Conservation (phyloP, 2,329 filamentous ascomycete species). For the Stachybotrys chlorohalonatus region DNA sequence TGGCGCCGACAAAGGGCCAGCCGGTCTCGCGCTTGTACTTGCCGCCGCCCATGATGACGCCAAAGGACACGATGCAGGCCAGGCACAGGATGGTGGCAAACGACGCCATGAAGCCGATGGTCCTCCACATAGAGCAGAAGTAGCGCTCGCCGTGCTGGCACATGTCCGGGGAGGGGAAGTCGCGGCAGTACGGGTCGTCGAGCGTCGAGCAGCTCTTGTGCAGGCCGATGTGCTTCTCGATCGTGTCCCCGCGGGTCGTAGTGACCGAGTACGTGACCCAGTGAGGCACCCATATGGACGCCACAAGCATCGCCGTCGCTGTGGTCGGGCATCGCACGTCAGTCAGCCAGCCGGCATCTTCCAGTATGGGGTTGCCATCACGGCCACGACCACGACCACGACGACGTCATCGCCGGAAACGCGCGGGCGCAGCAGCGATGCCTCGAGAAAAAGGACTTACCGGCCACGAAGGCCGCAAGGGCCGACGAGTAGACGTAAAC, state of each 20-base stretch:
- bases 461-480: conserved; percentile 31
- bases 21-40: conserved; percentile 72
- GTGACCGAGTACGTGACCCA: conserved; percentile 61
- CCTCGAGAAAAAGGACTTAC: conserved; percentile 21
- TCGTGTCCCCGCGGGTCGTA: conserved; percentile 34
- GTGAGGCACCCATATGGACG: conserved; percentile 57
- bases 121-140: conserved; percentile 91
- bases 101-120: conserved; percentile 78
- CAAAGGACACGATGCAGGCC: conserved; percentile 69
- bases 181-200: conserved; percentile 48
- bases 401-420: conserved; percentile 14
- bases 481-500: conserved; percentile 31
- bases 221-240: conserved; percentile 62
- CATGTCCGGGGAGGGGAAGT: conserved; percentile 21
- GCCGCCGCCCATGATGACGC: conserved; percentile 68
- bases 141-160: conserved; percentile 42
- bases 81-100: conserved; percentile 77
- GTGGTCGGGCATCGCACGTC: conserved; percentile 11
- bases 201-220: conserved; percentile 71
- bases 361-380: background rate
- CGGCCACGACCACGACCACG: background rate
- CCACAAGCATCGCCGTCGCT: conserved; percentile 65
- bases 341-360: conserved; percentile 12
- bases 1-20: conserved; percentile 64
- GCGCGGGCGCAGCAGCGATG: background rate